A percentile compares a stretch with the other conserved stretches of the same genome.
These are phyloP conservation scores for Phytophthora idaei DNA, from an alignment of 352 stramenopile species.

Conservation along the genomic window DNA sequence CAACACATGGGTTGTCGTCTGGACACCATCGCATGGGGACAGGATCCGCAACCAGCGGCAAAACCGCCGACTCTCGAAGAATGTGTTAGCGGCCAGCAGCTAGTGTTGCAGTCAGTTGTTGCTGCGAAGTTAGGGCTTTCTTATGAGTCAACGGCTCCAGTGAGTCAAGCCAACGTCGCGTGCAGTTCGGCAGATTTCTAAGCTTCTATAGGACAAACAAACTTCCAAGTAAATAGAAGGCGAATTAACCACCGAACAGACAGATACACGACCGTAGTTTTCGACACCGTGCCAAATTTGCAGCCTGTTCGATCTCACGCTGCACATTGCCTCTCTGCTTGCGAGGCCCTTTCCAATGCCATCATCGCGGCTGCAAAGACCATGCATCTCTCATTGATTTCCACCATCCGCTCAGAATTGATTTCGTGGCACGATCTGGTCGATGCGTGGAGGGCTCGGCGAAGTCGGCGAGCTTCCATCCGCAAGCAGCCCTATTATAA, in stretches of 20 bases:
- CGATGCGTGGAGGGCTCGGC: constrained; percentile 21
- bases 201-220: no score
- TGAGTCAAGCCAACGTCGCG: constrained; percentile 1
- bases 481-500: not conserved
- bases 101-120: not conserved
- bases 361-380: constrained; percentile 16
- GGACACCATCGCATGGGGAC: not conserved
- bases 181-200: not conserved
- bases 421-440: constrained; percentile 10
- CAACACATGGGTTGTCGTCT: not conserved
- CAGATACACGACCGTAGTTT: no score
- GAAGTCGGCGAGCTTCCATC: constrained; percentile 13
- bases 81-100: not conserved
- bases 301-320: constrained; percentile 6
- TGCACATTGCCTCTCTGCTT: constrained; percentile 1
- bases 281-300: not conserved
- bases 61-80: not conserved
- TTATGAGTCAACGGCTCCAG: constrained; percentile 5
- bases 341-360: not conserved
- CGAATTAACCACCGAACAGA: no score
- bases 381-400: constrained; percentile 5
- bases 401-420: constrained; percentile 12
- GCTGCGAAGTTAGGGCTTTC: not conserved
- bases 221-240: no score
- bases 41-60: not conserved